Evolutionary conservation across 441 rosid genomes (phyloP).

Genomic region (Jatropha podagrica): DNA sequence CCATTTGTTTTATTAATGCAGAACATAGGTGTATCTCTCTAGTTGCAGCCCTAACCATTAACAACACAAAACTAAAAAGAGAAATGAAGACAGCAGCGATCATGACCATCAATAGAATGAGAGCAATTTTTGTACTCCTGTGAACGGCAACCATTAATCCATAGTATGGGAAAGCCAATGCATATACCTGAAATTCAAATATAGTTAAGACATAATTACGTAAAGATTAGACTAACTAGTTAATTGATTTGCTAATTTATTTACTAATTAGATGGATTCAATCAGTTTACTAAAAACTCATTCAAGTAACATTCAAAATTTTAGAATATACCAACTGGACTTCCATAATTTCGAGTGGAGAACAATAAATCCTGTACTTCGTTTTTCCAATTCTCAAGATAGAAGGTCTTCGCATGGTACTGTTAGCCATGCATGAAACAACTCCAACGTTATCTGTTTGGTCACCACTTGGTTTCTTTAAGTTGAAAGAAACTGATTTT

Average conservation of each 20-base stretch:
- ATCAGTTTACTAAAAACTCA: too few species aligned
- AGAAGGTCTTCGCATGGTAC: slow-evolving; percentile 13
- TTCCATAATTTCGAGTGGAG: slow-evolving; percentile 34
- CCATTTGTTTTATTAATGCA: slow-evolving; percentile 65
- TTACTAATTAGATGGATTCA: too few species aligned
- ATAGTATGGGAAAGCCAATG: slow-evolving; percentile 42
- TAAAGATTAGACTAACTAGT: not conserved
- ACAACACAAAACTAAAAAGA: slow-evolving; percentile 31
- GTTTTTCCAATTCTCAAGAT: slow-evolving; percentile 23
- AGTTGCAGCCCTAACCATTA: slow-evolving; percentile 37
- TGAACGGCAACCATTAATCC: slow-evolving; percentile 26
- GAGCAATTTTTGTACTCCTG: slow-evolving; percentile 23
- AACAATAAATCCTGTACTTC: slow-evolving; percentile 40
- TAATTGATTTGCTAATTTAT: too few species aligned
- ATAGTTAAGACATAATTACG: not conserved
- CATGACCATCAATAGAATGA: slow-evolving; percentile 32
- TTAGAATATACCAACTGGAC: slow-evolving; percentile 35
- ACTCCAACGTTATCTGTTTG: slow-evolving; percentile 9
- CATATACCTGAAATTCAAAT: slow-evolving; percentile 48
- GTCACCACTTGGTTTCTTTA: slow-evolving; percentile 11
- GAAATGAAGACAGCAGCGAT: slow-evolving; percentile 25
- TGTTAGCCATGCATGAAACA: slow-evolving; percentile 32
- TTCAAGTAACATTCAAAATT: not conserved
- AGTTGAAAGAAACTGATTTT: slow-evolving; percentile 26
- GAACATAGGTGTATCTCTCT: slow-evolving; percentile 51